These are phyloP conservation scores for Zizania palustris DNA, from an alignment of 202 grass and related monocot genomes.

Conservation along the genomic window DNA sequence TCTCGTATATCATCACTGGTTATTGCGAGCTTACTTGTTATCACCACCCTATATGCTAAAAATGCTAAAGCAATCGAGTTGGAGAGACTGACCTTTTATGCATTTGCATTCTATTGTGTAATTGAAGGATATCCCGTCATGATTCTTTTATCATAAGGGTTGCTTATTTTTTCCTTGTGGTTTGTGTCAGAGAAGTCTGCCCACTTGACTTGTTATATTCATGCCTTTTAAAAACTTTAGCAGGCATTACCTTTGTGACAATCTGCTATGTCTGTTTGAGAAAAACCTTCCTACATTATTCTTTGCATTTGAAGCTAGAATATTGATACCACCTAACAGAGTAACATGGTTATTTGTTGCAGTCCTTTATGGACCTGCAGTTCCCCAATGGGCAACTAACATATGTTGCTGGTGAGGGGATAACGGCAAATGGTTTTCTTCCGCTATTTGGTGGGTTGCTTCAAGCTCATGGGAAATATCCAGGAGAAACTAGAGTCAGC, in stretches of 20 bases:
- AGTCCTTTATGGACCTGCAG: slow-evolving; percentile 97
- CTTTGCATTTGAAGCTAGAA: background rate
- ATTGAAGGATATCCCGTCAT: background rate
- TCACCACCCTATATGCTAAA: background rate
- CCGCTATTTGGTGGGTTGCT: slow-evolving; percentile 81
- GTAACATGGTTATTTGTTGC: slow-evolving; percentile 33
- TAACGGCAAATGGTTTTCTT: slow-evolving; percentile 81
- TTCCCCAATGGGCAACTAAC: slow-evolving; percentile 97
- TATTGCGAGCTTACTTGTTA: background rate
- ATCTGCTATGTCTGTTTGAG: background rate
- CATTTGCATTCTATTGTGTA: slow-evolving; percentile 1
- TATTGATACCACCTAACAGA: background rate
- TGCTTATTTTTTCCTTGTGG: background rate
- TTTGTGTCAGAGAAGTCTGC: background rate
- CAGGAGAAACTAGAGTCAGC: slow-evolving; percentile 86
- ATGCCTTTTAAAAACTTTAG: slow-evolving; percentile 19
- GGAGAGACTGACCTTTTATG: background rate
- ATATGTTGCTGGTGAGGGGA: slow-evolving; percentile 87
- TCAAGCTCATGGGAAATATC: slow-evolving; percentile 91
- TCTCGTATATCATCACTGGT: slow-evolving; percentile 18
- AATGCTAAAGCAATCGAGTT: background rate
- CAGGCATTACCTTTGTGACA: background rate
- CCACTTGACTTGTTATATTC: background rate
- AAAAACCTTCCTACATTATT: background rate
- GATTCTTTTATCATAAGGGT: no score